Conservation (phyloP, 2,329 filamentous ascomycete species). For the Cryphonectria japonica region DNA sequence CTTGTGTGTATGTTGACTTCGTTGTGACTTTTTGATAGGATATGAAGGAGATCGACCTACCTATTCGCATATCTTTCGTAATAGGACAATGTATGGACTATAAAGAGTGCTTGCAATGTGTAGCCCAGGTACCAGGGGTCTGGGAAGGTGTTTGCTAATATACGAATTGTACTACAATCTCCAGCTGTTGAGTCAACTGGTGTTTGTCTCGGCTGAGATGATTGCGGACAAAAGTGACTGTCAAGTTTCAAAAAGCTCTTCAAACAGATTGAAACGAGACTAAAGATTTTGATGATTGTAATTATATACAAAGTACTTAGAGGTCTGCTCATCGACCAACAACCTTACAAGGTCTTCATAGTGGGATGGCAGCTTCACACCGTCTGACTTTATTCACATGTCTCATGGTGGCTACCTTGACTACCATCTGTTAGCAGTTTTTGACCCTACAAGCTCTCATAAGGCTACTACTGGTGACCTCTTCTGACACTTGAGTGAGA, state of each 20-base stretch:
- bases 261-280: constrained; percentile 1
- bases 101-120: too few relatives aligned
- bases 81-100: background rate
- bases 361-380: background rate
- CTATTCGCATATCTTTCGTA: background rate
- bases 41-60: background rate
- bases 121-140: too few relatives aligned
- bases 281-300: background rate
- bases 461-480: background rate
- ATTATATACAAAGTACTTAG: background rate
- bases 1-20: background rate
- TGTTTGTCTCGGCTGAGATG: constrained; percentile 3
- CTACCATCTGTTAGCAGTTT: background rate
- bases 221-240: background rate
- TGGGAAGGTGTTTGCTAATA: background rate
- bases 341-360: background rate
- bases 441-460: background rate
- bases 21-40: background rate
- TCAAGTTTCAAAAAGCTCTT: background rate
- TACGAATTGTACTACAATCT: background rate
- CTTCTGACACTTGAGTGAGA: background rate
- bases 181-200: background rate
- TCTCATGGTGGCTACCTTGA: background rate
- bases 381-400: background rate
- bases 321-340: background rate